Conservation (phyloP, 2,329 filamentous ascomycete genomes). For the Clarireedia paspali region DNA sequence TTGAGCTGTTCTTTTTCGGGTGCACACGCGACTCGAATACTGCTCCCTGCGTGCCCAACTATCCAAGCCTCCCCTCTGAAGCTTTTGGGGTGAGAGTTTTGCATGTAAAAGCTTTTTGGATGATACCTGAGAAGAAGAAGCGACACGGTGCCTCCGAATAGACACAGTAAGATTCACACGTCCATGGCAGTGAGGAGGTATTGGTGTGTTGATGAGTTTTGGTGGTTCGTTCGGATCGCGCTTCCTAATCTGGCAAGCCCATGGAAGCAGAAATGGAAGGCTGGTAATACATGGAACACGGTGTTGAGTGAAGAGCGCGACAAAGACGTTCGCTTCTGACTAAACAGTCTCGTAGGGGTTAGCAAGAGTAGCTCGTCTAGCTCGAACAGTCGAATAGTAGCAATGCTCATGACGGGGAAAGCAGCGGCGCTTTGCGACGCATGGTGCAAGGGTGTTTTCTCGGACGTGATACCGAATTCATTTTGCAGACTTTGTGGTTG, state of each 20-base stretch:
- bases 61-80: not conserved
- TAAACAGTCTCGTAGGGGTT: too few relatives aligned
- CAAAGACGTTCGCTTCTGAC: too few relatives aligned
- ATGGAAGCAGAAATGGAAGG: not conserved
- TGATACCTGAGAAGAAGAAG: not conserved
- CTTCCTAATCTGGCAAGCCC: too few relatives aligned
- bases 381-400: too few relatives aligned
- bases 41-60: not conserved
- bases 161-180: slow-evolving; percentile 3
- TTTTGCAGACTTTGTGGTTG: not conserved
- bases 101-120: not conserved
- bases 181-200: not conserved
- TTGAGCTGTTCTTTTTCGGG: not conserved
- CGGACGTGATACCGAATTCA: not conserved
- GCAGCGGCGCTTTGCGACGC: not conserved
- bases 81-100: not conserved
- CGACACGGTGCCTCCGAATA: slow-evolving; percentile 5
- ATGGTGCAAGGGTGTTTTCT: not conserved
- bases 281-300: too few relatives aligned
- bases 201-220: not conserved
- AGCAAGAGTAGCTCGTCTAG: too few relatives aligned
- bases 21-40: not conserved
- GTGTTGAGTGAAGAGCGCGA: too few relatives aligned
- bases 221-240: not conserved
- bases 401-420: too few relatives aligned